Evolutionary conservation across 2,329 filamentous ascomycete species (phyloP).

Genomic region (Aspergillus sp.): DNA sequence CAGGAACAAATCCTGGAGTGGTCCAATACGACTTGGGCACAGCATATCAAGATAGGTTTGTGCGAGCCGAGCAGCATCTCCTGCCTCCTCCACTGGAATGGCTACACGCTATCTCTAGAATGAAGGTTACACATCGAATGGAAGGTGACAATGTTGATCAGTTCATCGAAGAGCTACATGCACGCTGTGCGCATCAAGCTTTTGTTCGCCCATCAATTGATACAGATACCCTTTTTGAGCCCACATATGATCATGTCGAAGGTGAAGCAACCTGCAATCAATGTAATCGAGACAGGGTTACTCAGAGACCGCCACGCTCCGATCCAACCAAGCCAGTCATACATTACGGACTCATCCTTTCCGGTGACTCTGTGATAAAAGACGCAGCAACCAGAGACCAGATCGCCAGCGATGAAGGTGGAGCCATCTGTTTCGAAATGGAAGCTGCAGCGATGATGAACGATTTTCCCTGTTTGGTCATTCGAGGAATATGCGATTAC

Average conservation of each 20-base stretch:
- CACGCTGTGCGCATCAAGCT: too few relatives aligned
- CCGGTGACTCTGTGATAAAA: not conserved
- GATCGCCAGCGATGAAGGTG: not conserved
- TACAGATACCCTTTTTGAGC: not conserved
- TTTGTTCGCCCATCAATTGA: not conserved
- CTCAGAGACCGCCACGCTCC: not conserved
- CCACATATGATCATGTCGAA: fast-evolving
- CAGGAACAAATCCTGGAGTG: too few relatives aligned
- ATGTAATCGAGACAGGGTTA: not conserved
- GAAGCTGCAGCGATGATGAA: conserved; percentile 1
- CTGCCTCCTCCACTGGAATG: too few relatives aligned
- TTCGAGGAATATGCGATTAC: conserved; percentile 6
- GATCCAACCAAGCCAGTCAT: not conserved
- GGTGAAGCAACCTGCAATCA: not conserved
- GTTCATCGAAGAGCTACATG: too few relatives aligned
- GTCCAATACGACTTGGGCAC: too few relatives aligned
- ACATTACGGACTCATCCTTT: not conserved
- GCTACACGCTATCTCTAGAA: too few relatives aligned
- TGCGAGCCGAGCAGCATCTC: too few relatives aligned
- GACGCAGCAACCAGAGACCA: not conserved
- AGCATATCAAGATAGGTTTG: too few relatives aligned
- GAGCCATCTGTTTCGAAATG: not conserved
- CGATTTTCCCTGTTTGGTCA: not conserved
- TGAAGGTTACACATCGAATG: too few relatives aligned
- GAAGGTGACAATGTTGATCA: too few relatives aligned